phyloP scores from a whole-genome alignment of 352 stramenopile species.

The Phytophthora hybrid region DNA sequence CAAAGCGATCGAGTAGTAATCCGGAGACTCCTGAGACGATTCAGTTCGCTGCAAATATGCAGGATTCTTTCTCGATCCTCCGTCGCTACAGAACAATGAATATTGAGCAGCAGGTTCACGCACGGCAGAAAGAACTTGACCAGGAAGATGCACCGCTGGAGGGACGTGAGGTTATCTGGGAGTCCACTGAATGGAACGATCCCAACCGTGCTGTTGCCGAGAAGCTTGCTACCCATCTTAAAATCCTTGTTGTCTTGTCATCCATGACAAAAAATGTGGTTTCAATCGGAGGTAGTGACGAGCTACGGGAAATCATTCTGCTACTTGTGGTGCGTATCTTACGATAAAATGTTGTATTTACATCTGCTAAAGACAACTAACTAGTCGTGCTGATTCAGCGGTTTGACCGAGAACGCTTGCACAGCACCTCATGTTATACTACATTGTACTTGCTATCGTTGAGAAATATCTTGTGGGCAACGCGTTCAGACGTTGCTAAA shows the following conservation, averaged over 20 bases:
- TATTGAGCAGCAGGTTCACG: background rate
- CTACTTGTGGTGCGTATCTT: constrained; percentile 24
- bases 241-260: constrained; percentile 27
- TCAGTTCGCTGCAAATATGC: constrained; percentile 21
- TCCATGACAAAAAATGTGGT: constrained; percentile 28
- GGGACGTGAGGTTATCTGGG: constrained; percentile 12
- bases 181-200: constrained; percentile 25
- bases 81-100: constrained; percentile 15
- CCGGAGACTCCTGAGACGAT: constrained; percentile 14
- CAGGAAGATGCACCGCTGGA: constrained; percentile 11
- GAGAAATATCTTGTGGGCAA: constrained; percentile 34
- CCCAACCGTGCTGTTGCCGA: constrained; percentile 12
- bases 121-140: constrained; percentile 7
- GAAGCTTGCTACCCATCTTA: constrained; percentile 19
- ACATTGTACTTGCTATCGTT: constrained; percentile 29
- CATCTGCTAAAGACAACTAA: background rate
- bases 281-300: constrained; percentile 27
- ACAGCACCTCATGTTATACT: constrained; percentile 12
- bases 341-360: background rate
- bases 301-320: constrained; percentile 25
- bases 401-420: constrained; percentile 27
- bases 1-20: constrained; percentile 10
- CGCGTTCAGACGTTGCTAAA: constrained; percentile 14
- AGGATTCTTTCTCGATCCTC: constrained; percentile 10
- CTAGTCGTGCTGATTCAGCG: constrained; percentile 8